Evolutionary conservation across 768 basidiomycete genomes (phyloP), one percentile per base, ranked within the genome.

Genomic region (Russula virescens): DNA sequence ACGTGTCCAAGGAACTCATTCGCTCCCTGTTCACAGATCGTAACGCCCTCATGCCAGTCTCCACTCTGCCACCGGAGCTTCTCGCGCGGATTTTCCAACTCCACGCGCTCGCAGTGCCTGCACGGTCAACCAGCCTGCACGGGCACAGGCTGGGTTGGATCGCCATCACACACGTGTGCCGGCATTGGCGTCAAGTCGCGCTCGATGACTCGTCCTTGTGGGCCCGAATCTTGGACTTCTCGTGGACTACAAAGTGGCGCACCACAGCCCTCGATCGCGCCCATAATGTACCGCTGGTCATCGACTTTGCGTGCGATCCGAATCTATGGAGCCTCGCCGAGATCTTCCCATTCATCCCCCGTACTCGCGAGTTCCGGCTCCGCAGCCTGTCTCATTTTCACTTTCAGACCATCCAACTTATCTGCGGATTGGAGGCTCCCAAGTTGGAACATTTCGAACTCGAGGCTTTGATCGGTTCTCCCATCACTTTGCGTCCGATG

Each of bases 321-420:
- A 28, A 5, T 8, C 0, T 7, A 0, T 26, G 45, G 19, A 25
- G 31, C 9, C 0, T 57, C 31, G 26, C 45, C 16, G 19, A 40
- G 34, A 25, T 58, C 19, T 21, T 23, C 4, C 16, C 55, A 28
- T 49, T 53, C 16, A 18, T 63, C 45, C 18, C 50, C n/a, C 56
- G 47, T n/a, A 63, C 51, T 21, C 56, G 62, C 50, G 43, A 40
- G 25, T 45, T 63, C 26, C 51, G 62, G 9, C 55, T 62, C 25
- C 25, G 23, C 23, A 9, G 18, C 50, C 26, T 53, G 56, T 9
- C 14, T 6, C 2, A 1, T 19, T 0, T 0, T 14, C n/a, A 53
- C 21, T 11, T 6, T 16, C 19, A 31, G n/a, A 21, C 0, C 42
- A 2, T 48, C 18, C 34, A 11, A 26, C 26, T 47, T 13, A 38